A percentile compares a stretch with the other conserved stretches of the same genome.
phyloP scores from a whole-genome alignment of 257 asterid species.

The Plectranthus barbatus region DNA sequence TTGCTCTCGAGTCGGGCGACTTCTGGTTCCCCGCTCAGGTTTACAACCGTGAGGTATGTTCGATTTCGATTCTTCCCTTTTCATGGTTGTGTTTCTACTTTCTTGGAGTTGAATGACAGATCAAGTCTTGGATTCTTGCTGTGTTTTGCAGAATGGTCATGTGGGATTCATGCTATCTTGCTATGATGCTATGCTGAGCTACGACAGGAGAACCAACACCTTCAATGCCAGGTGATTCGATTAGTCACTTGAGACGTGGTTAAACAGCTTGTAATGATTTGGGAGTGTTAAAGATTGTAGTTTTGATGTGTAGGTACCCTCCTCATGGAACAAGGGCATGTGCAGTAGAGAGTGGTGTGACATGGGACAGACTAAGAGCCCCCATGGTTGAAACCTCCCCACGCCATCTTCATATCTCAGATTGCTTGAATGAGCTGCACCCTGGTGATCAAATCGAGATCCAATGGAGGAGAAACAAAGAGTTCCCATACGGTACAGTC shows the following conservation, averaged over 20 bases:
- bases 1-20: conserved; percentile 73
- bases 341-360: conserved; percentile 62
- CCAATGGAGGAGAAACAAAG: conserved; percentile 89
- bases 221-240: conserved; percentile 57
- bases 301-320: conserved; percentile 46
- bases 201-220: conserved; percentile 41
- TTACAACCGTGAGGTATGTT: conserved; percentile 70
- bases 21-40: conserved; percentile 94
- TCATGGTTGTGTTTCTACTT: not conserved
- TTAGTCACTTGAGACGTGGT: not conserved
- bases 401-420: conserved; percentile 59
- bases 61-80: not conserved
- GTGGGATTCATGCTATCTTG: conserved; percentile 60
- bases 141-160: conserved; percentile 52
- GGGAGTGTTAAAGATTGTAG: conserved; percentile 7
- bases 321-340: conserved; percentile 71
- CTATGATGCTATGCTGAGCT: conserved; percentile 67
- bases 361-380: conserved; percentile 80
- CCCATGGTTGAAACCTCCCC: conserved; percentile 55
- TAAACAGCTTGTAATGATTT: not conserved
- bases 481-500: conserved; percentile 75
- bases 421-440: conserved; percentile 53
- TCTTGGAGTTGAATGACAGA: not conserved
- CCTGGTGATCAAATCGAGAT: conserved; percentile 86
- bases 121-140: not conserved